Base-by-base conservation (phyloP, 805 yeast genomes). In the Blastobotrys attinorum region DNA sequence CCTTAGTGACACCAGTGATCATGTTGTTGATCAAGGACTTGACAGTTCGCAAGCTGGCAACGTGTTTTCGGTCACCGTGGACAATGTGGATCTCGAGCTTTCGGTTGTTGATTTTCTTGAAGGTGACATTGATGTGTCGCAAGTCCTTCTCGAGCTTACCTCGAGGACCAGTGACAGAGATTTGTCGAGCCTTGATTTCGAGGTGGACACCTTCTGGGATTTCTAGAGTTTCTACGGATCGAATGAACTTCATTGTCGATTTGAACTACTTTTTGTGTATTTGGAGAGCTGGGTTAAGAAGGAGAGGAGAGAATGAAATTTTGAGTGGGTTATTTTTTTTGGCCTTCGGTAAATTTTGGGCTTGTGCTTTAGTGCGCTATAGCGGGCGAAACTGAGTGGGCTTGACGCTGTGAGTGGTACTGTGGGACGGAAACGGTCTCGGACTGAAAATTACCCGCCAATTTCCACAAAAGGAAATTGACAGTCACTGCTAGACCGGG, bases 41-140 rank as follows among this genome's bases (percentile, higher is more conserved):
- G 72, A 92, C 97, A 53, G 98, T 90, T 81, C 97, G 89, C 71
- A 92, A 79, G 67, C 96, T 84, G 70, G 99, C 99, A 71, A 92
- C 97, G 76, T 92, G 98, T 83, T 90, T 90, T 81, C 97, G 86
- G 84, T 87, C 96, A 77, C 97, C 98, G 71, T 90, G 87, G 83
- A 84, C 94, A 59, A 92, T 96, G 61, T 88, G 77, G 69, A 92
- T 79, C 75, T 83, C 84, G 74, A 92, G 76, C 63, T 76, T 79
- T 56, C 66, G 75, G 75, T 77, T 73, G 66, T 72, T 69, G 56
- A 84, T 66, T 77, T 89, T 87, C 52, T 50, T 41, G 83, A 92
- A 90, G 60, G 96, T 82, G 61, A 92, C 95, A 70, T 90, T 86
- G 64, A 92, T 81, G 77, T 92, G 98, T 69, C 82, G 80, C 69